Evolutionary conservation across 2,329 filamentous ascomycete species (phyloP).

Genomic region (Dryadomyces quercus-mongolicae): DNA sequence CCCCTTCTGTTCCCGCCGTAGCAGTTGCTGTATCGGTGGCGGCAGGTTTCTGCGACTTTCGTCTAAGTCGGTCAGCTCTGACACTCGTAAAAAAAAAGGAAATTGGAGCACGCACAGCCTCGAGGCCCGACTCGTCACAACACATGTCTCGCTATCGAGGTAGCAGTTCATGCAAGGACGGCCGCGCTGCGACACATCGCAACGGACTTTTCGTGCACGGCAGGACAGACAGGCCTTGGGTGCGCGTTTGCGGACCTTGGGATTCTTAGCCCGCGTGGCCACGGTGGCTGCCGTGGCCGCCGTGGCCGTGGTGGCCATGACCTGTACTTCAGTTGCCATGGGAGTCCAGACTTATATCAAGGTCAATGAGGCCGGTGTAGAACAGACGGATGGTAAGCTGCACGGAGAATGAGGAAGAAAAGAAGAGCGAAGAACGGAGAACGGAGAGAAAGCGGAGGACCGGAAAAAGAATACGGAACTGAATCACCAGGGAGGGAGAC

Average conservation of each 20-base stretch:
- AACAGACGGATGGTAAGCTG: neutral
- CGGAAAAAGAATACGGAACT: neutral
- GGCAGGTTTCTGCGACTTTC: neutral
- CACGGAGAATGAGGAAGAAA: neutral
- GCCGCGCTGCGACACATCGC: slow-evolving; percentile 33
- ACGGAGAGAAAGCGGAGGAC: neutral
- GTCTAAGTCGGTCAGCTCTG: neutral
- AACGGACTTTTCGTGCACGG: slow-evolving; percentile 36
- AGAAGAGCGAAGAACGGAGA: neutral
- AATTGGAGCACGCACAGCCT: slow-evolving; percentile 3
- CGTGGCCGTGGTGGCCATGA: slow-evolving; percentile 21
- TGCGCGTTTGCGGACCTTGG: slow-evolving; percentile 34
- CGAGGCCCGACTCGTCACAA: slow-evolving; percentile 10
- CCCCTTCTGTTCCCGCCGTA: neutral
- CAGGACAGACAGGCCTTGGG: slow-evolving; percentile 40
- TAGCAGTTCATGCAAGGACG: slow-evolving; percentile 40
- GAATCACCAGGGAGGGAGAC: too few species aligned
- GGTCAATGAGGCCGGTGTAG: neutral
- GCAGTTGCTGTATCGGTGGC: neutral
- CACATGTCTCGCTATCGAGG: slow-evolving; percentile 32
- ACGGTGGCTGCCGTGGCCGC: neutral
- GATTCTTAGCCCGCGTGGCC: slow-evolving; percentile 26
- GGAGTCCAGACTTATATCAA: neutral
- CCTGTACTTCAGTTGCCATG: neutral
- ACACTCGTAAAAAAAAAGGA: too few species aligned